A percentile compares a stretch with the other conserved stretches of the same genome.
phyloP scores from a whole-genome alignment of 2,329 filamentous ascomycete species.

The Scedosporium apiospermum region DNA sequence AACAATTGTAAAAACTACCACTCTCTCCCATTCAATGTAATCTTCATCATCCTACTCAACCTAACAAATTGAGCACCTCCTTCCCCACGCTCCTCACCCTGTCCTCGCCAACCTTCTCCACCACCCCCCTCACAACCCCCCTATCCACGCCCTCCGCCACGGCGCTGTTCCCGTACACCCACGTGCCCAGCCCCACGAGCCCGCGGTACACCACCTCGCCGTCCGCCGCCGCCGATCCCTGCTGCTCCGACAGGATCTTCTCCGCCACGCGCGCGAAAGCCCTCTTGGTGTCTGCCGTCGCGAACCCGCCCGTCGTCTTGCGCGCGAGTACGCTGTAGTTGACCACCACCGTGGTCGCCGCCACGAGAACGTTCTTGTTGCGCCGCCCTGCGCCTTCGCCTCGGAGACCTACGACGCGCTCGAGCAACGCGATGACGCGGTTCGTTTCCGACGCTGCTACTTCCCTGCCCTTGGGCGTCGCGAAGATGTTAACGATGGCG shows the following conservation, averaged over 20 bases:
- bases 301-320: conserved; percentile 14
- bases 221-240: conserved; percentile 37
- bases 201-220: conserved; percentile 76
- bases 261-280: conserved; percentile 52
- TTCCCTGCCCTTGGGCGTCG: conserved; percentile 59
- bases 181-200: conserved; percentile 73
- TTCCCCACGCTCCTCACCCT: conserved; percentile 21
- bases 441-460: conserved; percentile 51
- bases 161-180: conserved; percentile 34
- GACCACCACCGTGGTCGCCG: conserved; percentile 70
- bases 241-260: conserved; percentile 51
- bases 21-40: neutral
- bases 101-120: conserved; percentile 15
- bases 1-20: neutral
- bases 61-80: neutral
- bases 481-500: conserved; percentile 75
- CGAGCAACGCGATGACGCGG: conserved; percentile 52
- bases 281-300: conserved; percentile 31
- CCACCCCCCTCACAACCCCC: neutral
- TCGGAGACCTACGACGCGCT: conserved; percentile 46
- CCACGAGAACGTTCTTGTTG: conserved; percentile 76
- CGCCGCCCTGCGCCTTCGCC: conserved; percentile 38
- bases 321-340: conserved; percentile 66
- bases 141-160: neutral
- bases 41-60: neutral